Base-by-base conservation (phyloP, 371 early-diverging fungal species). In the Actinomucor elegans region DNA sequence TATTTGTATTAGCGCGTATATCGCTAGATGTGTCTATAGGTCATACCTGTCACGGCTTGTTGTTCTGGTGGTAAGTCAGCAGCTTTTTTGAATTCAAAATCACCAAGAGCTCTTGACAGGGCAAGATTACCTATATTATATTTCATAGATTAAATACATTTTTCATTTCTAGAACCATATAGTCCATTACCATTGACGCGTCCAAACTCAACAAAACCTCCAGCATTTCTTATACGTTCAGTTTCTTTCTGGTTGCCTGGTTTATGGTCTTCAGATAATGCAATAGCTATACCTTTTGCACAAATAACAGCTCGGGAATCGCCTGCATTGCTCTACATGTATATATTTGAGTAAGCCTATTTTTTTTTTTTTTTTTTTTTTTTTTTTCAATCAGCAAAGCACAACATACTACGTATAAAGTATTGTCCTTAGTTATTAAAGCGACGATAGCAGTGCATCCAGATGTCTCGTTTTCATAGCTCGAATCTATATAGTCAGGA, bases 391-490 rank as follows among this genome's bases (percentile, higher is more conserved):
- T n/a, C n/a, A n/a, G n/a, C n/a, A n/a, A n/a, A n/a, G n/a, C n/a
- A n/a, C n/a, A n/a, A 69, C 73, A 28, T 69, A 77, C 72, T 56
- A 73, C 69, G 55, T 68, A 69, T 58, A 84, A 64, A 43, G 64
- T 52, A 49, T 79, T 36, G 40, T 68, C 47, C 66, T 87, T 83
- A 49, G 96, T 92, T 32, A 98, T 64, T 40, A 94, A 75, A 1
- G 84, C 84, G 7, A 87, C 77, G 31, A 98, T 93, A 15, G 98
- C 95, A 12, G 98, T 97, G 75, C 94, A 95, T n/a, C 98, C 98
- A 17, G 95, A 91, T 9, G 91, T 77, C 50, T 94, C 93, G 52
- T 80, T 57, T 23, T 64, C 73, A 55, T 80, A 83, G 20, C 77
- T 75, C 17, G 87, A 84, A 67, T 92, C 92, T 91, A 61, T 34